Evolutionary conservation across 2,329 filamentous ascomycete species (phyloP).

Genomic region (Fusarium ramigenum): DNA sequence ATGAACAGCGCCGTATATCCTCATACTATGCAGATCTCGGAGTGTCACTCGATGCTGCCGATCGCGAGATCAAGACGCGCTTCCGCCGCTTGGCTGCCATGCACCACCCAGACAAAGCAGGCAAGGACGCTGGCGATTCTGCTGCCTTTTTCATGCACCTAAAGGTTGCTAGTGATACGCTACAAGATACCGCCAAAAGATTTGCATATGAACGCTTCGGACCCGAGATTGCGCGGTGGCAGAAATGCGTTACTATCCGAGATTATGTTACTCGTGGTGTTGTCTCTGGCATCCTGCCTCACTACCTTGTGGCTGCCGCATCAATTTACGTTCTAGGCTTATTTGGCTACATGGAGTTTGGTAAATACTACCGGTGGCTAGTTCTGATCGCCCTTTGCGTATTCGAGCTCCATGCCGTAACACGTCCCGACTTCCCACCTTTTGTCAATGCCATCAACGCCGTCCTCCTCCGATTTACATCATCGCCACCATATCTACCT

Average conservation of each 20-base stretch:
- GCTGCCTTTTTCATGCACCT: constrained; percentile 77
- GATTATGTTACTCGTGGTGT: constrained; percentile 77
- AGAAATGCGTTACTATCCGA: constrained; percentile 70
- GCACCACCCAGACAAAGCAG: constrained; percentile 86
- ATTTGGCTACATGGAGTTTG: constrained; percentile 74
- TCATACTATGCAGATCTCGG: constrained; percentile 84
- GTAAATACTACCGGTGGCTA: constrained; percentile 72
- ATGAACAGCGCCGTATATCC: constrained; percentile 74
- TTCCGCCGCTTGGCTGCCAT: constrained; percentile 80
- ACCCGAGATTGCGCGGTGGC: constrained; percentile 73
- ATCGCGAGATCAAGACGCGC: constrained; percentile 81
- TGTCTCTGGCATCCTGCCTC: constrained; percentile 65
- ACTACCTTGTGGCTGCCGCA: constrained; percentile 67
- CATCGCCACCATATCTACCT: constrained; percentile 75
- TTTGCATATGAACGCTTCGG: constrained; percentile 94
- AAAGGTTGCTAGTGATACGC: constrained; percentile 83
- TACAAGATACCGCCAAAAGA: constrained; percentile 77
- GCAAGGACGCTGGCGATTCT: constrained; percentile 46
- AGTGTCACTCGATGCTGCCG: constrained; percentile 73
- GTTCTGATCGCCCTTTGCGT: constrained; percentile 61
- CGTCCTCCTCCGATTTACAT: constrained; percentile 49
- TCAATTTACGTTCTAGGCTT: constrained; percentile 70
- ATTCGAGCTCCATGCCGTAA: constrained; percentile 67
- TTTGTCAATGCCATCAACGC: constrained; percentile 59
- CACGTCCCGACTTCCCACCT: constrained; percentile 61